These are phyloP conservation scores for Kuraishia cidri DNA, from an alignment of 805 yeast species.

Conservation along the genomic window DNA sequence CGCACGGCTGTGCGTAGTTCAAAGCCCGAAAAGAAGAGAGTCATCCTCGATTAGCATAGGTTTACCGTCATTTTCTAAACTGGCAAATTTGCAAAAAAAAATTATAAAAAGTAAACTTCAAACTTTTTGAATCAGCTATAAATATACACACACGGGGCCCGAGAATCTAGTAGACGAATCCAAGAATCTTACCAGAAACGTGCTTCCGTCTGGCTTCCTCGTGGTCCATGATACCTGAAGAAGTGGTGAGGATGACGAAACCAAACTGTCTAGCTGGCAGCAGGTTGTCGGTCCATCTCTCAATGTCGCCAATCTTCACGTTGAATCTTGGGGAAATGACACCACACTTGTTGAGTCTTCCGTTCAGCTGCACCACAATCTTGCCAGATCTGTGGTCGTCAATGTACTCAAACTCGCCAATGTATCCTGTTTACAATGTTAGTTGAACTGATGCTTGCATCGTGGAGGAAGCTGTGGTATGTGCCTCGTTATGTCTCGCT, in stretches of 20 bases:
- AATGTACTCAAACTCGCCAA: constrained; percentile 96
- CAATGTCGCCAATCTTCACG: constrained; percentile 90
- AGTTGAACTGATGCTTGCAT: too few species aligned
- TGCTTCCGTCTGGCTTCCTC: constrained; percentile 99
- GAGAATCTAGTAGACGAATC: constrained; percentile 97
- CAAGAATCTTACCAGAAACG: constrained; percentile 97
- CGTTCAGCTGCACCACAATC: constrained; percentile 93
- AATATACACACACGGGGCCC: too few species aligned
- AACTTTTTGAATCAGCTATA: too few species aligned
- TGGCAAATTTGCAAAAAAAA: too few species aligned
- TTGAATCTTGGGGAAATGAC: constrained; percentile 98
- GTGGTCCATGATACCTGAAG: constrained; percentile 99
- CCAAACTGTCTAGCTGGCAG: constrained; percentile 99
- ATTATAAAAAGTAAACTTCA: too few species aligned
- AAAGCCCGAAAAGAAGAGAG: too few species aligned
- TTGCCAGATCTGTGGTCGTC: constrained; percentile 99
- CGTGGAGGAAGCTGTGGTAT: too few species aligned
- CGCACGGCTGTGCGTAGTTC: too few species aligned
- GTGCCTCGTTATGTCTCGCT: too few species aligned
- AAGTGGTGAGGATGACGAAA: constrained; percentile 94
- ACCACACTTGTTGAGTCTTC: constrained; percentile 98
- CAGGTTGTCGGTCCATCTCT: constrained; percentile 97
- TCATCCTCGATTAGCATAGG: too few species aligned
- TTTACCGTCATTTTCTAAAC: too few species aligned
- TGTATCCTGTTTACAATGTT: constrained; percentile 40